Evolutionary conservation across 2,329 filamentous ascomycete genomes (phyloP).

Genomic region (Waltergamsia citrina): DNA sequence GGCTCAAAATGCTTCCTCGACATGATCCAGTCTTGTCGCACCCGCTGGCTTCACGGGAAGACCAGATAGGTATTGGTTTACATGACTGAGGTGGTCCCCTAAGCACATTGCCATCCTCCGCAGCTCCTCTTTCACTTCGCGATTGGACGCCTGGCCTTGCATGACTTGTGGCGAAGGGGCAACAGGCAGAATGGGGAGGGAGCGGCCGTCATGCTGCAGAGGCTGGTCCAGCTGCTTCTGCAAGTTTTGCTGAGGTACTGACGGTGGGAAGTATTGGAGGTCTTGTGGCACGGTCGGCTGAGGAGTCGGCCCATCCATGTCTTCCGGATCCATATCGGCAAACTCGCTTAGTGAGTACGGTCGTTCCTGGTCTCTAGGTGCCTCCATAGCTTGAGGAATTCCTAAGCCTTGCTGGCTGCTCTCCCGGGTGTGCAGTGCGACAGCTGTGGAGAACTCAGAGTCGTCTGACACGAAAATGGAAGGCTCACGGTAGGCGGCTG

Average conservation of each 20-base stretch:
- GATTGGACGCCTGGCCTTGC: conserved; percentile 40
- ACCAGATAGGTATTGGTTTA: conserved; percentile 32
- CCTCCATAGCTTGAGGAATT: no score
- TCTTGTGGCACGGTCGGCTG: not conserved
- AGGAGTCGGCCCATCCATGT: conserved; percentile 4
- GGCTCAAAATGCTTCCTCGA: conserved; percentile 10
- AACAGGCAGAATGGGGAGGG: conserved; percentile 25
- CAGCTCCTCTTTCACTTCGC: conserved; percentile 41
- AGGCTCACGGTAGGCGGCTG: conserved; percentile 36
- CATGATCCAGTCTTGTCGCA: conserved; percentile 16
- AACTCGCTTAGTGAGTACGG: conserved; percentile 30
- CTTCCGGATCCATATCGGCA: conserved; percentile 28
- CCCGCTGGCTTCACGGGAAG: conserved; percentile 26
- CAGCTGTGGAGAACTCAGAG: conserved; percentile 33
- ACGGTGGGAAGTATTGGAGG: conserved; percentile 3
- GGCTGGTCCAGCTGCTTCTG: conserved; percentile 10
- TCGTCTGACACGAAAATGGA: conserved; percentile 55
- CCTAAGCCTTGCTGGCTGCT: no score
- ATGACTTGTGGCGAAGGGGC: conserved; percentile 42
- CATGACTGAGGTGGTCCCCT: conserved; percentile 35
- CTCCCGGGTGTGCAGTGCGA: conserved; percentile 17
- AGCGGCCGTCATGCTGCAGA: conserved; percentile 8
- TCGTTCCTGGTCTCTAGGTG: conserved; percentile 5
- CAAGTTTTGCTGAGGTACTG: conserved; percentile 10
- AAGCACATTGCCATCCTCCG: conserved; percentile 39